Evolutionary conservation across 2,329 filamentous ascomycete species (phyloP).

Genomic region (Exserohilum turcica): DNA sequence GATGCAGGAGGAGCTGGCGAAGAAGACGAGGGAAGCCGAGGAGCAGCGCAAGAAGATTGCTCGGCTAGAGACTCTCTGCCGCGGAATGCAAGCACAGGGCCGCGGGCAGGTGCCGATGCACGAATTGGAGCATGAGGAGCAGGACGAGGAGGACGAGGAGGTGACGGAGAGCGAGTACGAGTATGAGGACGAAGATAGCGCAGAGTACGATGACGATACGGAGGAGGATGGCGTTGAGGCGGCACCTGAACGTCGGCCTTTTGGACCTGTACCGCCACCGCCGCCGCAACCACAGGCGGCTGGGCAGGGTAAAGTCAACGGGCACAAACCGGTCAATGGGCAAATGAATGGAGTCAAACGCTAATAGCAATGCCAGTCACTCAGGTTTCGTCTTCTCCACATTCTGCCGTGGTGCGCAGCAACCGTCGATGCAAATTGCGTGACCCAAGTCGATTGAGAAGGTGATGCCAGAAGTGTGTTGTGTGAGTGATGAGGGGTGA

Average conservation of each 20-base stretch:
- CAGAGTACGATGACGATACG: slow-evolving; percentile 61
- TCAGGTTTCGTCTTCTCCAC: slow-evolving; percentile 8
- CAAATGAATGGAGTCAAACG: slow-evolving; percentile 48
- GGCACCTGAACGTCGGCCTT: slow-evolving; percentile 40
- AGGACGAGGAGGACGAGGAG: slow-evolving; percentile 60
- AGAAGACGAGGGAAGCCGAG: slow-evolving; percentile 75
- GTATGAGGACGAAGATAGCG: slow-evolving; percentile 52
- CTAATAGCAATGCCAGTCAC: slow-evolving; percentile 30
- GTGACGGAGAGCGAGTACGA: slow-evolving; percentile 51
- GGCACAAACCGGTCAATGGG: slow-evolving; percentile 47
- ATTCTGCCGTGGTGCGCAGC: slow-evolving; percentile 1
- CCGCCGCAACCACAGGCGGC: slow-evolving; percentile 42
- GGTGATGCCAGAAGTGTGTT: background rate
- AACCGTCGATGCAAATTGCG: background rate
- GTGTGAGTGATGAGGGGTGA: background rate
- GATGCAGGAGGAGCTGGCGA: slow-evolving; percentile 73
- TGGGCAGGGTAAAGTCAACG: slow-evolving; percentile 43
- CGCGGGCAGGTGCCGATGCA: slow-evolving; percentile 67
- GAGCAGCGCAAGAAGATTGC: slow-evolving; percentile 82
- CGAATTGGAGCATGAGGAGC: slow-evolving; percentile 47
- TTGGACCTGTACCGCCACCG: slow-evolving; percentile 46
- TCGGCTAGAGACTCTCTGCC: slow-evolving; percentile 91
- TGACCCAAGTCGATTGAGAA: background rate
- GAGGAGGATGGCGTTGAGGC: slow-evolving; percentile 59
- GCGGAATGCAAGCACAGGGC: slow-evolving; percentile 94